phyloP scores from a whole-genome alignment of 495 filamentous ascomycete species.

The Aspergillus sparsus region DNA sequence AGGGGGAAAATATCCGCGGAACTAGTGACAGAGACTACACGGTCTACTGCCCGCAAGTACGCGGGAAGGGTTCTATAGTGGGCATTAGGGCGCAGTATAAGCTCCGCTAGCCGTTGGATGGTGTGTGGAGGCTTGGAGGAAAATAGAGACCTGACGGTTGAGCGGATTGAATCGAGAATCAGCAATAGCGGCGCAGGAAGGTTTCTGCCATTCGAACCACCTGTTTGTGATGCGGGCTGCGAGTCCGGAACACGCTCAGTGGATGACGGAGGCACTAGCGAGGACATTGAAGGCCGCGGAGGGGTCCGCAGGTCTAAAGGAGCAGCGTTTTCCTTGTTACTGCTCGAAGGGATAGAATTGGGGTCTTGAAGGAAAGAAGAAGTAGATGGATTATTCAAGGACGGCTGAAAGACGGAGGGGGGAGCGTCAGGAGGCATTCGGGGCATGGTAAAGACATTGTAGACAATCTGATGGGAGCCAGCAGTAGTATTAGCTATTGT shows the following conservation, averaged over 20 bases:
- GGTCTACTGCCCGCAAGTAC: slow-evolving; percentile 88
- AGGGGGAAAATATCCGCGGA: slow-evolving; percentile 79
- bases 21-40: slow-evolving; percentile 90
- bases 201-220: slow-evolving; percentile 32
- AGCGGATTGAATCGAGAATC: slow-evolving; percentile 65
- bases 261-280: slow-evolving; percentile 37
- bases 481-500: slow-evolving; percentile 4
- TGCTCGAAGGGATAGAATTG: slow-evolving; percentile 36
- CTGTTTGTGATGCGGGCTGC: slow-evolving; percentile 42
- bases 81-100: slow-evolving; percentile 71
- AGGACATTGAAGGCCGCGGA: slow-evolving; percentile 40
- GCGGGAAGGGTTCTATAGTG: slow-evolving; percentile 80
- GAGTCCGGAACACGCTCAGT: slow-evolving; percentile 50
- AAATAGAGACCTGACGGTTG: slow-evolving; percentile 69
- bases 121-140: slow-evolving; percentile 81
- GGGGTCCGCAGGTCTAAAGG: slow-evolving; percentile 36
- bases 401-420: slow-evolving; percentile 24
- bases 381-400: slow-evolving; percentile 28
- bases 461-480: slow-evolving; percentile 46
- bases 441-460: slow-evolving; percentile 55
- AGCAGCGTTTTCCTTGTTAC: slow-evolving; percentile 57
- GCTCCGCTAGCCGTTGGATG: slow-evolving; percentile 87
- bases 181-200: slow-evolving; percentile 65
- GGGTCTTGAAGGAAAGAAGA: slow-evolving; percentile 37
- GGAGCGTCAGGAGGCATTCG: slow-evolving; percentile 36